Base-by-base conservation (phyloP, 1,284 basidiomycete genomes). In the Tilletia indica region DNA sequence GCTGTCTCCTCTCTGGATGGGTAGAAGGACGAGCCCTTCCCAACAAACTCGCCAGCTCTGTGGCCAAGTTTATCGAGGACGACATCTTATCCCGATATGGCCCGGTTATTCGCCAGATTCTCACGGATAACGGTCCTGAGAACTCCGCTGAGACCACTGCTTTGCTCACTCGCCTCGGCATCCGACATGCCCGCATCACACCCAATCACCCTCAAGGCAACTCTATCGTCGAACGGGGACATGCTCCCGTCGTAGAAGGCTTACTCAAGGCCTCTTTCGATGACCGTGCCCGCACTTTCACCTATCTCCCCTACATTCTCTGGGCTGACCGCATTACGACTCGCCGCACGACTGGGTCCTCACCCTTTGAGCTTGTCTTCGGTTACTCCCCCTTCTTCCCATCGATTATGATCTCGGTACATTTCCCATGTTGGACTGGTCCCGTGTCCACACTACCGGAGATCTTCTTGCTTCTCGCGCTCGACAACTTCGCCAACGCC, bases 1-100 rank as follows among this genome's bases (percentile, higher is more conserved):
- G 51, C 4, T 54, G 51, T 16, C 51, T 54, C 4, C 51, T 54
- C 4, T n/a, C 51, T 25, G 16, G 51, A 5, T 54, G 51, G 51
- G 51, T 54, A 6, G 51, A 54, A 19, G 51, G 19, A n/a, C 51
- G 51, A 6, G 51, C 51, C 16, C 51, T 54, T 4, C 51, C 51
- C 51, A 54, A 54, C 51, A 54, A 54, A 16, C 51, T 54, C 51
- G 51, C 51, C 4, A 54, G 51, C 16, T 5, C 5, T 25, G 51
- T 54, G 19, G 51, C 51, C 51, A 54, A 54, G 51, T 54, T 54
- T 25, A 54, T 54, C 51, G 51, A 54, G 16, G 51, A 54, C 16
- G 51, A 54, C 4, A 54, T 54, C 16, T 4, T 54, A 4, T 6
- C 6, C 4, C 4, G 51, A 54, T 54, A 54, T 16, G 51, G 51